Percentiles rank a stretch among this genome's conserved stretches.
Conservation (phyloP, 345 rosid species). For the Lepidium africanum region DNA sequence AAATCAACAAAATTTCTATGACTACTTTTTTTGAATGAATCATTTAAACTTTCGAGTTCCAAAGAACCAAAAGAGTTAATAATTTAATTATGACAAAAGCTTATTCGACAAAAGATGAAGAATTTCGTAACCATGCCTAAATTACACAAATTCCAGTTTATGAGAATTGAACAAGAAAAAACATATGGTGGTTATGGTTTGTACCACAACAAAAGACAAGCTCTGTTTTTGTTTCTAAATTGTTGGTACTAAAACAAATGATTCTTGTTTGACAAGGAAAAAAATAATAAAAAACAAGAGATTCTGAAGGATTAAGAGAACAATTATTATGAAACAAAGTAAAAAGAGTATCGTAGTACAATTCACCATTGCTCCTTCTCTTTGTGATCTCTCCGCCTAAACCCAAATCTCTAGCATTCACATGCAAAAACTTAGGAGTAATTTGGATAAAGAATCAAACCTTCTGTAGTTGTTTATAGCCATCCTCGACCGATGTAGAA, state of each 20-base stretch:
- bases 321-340: constrained; percentile 77
- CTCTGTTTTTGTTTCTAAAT: no score
- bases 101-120: no score
- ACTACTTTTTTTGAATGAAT: no score
- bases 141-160: no score
- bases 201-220: no score
- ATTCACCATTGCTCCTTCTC: constrained; percentile 85
- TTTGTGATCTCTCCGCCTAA: constrained; percentile 89
- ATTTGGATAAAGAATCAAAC: constrained; percentile 28
- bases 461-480: constrained; percentile 77
- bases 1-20: no score
- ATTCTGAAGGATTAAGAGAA: constrained; percentile 70
- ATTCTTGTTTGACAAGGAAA: no score
- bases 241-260: no score
- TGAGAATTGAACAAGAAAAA: neutral
- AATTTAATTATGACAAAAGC: neutral
- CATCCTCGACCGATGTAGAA: constrained; percentile 66
- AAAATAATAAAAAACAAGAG: constrained; percentile 39
- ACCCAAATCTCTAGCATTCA: neutral
- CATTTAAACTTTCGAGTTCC: no score
- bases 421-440: neutral
- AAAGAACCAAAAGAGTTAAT: no score
- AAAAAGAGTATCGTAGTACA: constrained; percentile 76
- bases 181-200: no score
- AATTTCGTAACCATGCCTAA: no score